Evolutionary conservation across 1,284 basidiomycete species (phyloP).

Genomic region (Ganoderma boninense): DNA sequence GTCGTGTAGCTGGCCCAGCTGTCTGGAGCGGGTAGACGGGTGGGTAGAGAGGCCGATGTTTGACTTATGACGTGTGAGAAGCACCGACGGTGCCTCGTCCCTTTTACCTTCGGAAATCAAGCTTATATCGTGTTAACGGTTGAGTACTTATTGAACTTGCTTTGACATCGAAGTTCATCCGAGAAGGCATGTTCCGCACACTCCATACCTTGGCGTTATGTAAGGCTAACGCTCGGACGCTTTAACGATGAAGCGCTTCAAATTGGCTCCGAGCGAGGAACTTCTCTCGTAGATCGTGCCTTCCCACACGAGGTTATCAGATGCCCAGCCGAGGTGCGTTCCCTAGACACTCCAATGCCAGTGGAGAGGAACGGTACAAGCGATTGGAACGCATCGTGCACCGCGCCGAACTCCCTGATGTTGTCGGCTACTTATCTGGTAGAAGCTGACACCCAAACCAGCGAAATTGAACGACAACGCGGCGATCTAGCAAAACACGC

Average conservation of each 20-base stretch:
- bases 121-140: not conserved
- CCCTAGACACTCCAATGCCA: not conserved
- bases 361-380: not conserved
- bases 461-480: not conserved
- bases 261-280: not conserved
- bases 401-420: not conserved
- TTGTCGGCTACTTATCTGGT: not conserved
- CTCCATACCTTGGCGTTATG: not conserved
- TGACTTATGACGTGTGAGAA: not conserved
- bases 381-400: not conserved
- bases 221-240: not conserved
- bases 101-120: not conserved
- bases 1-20: slow-evolving; percentile 28
- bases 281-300: not conserved
- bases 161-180: not conserved
- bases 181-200: not conserved
- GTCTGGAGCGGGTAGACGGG: slow-evolving; percentile 30
- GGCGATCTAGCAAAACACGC: not conserved
- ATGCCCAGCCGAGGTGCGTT: not conserved
- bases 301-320: slow-evolving; percentile 1
- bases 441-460: not conserved
- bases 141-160: not conserved
- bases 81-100: not conserved
- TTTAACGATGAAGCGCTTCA: not conserved
- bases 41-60: not conserved